phyloP scores from a whole-genome alignment of 2,329 filamentous ascomycete genomes.

The Sporothrix protearum region DNA sequence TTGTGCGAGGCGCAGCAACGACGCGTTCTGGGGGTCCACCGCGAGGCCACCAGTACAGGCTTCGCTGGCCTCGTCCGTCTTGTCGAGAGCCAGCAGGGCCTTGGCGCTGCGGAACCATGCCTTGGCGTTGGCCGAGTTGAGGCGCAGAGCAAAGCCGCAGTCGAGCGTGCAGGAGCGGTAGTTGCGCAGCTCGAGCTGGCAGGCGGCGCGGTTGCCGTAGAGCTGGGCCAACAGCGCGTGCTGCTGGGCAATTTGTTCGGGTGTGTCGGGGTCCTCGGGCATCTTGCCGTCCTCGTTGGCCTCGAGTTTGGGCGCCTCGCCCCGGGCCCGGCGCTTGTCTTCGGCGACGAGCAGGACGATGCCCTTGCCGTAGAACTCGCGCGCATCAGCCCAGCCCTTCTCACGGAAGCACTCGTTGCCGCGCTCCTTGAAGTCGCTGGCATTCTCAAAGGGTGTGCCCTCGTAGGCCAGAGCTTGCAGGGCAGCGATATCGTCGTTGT shows the following conservation, averaged over 20 bases:
- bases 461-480: constrained; percentile 89
- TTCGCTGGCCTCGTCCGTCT: constrained; percentile 75
- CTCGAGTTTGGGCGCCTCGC: constrained; percentile 28
- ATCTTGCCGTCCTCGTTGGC: constrained; percentile 25
- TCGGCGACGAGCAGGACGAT: constrained; percentile 66
- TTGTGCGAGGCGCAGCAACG: constrained; percentile 59
- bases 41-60: constrained; percentile 69
- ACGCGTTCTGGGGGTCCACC: constrained; percentile 65
- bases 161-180: constrained; percentile 83
- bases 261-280: constrained; percentile 43
- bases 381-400: constrained; percentile 74
- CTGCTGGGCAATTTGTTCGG: constrained; percentile 60
- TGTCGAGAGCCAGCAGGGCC: constrained; percentile 75
- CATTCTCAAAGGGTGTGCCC: constrained; percentile 80
- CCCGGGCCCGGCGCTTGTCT: constrained; percentile 52
- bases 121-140: constrained; percentile 81
- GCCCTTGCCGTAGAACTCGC: constrained; percentile 90
- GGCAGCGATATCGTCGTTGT: constrained; percentile 81
- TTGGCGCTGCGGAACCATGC: constrained; percentile 81
- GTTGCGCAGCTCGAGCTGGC: constrained; percentile 84
- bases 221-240: constrained; percentile 67
- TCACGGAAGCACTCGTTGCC: constrained; percentile 83
- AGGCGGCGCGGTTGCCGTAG: constrained; percentile 83
- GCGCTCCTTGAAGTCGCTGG: constrained; percentile 79
- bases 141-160: constrained; percentile 71